A percentile compares a stretch with the other conserved stretches of the same genome.
Conservation (phyloP, 1,284 basidiomycete genomes). For the Volvariella surrecta region DNA sequence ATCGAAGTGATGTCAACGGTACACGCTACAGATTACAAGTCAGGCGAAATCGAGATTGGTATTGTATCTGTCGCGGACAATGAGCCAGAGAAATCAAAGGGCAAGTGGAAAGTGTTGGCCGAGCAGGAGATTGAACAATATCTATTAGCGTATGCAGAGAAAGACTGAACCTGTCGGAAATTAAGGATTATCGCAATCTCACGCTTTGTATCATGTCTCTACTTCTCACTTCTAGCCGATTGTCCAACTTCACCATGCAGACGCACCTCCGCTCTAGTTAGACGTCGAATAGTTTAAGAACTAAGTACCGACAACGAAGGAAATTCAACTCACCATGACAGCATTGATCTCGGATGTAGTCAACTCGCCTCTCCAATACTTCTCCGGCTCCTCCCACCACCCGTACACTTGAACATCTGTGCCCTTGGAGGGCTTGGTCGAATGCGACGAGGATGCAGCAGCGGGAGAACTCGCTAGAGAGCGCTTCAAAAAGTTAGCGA, state of each 20-base stretch:
- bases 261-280: constrained; percentile 79
- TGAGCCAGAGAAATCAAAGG: constrained; percentile 58
- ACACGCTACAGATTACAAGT: constrained; percentile 92
- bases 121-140: constrained; percentile 82
- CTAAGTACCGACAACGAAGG: no score
- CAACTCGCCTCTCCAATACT: constrained; percentile 55
- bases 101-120: constrained; percentile 78
- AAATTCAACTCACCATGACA: constrained; percentile 66
- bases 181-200: no score
- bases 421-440: constrained; percentile 6
- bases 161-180: no score
- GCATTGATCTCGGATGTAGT: constrained; percentile 72
- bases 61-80: constrained; percentile 69
- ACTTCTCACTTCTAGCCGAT: no score
- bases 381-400: constrained; percentile 75
- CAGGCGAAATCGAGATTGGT: constrained; percentile 82
- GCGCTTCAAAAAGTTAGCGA: constrained; percentile 51
- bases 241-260: constrained; percentile 39
- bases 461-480: constrained; percentile 32
- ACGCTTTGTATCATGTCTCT: no score
- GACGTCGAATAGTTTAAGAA: no score
- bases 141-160: constrained; percentile 88
- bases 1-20: constrained; percentile 93
- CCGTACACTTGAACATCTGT: constrained; percentile 34
- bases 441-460: constrained; percentile 9